A percentile compares a stretch with the other conserved stretches of the same genome.
phyloP scores from a whole-genome alignment of 2,329 filamentous ascomycete species.

The Colletotrichum karsti region DNA sequence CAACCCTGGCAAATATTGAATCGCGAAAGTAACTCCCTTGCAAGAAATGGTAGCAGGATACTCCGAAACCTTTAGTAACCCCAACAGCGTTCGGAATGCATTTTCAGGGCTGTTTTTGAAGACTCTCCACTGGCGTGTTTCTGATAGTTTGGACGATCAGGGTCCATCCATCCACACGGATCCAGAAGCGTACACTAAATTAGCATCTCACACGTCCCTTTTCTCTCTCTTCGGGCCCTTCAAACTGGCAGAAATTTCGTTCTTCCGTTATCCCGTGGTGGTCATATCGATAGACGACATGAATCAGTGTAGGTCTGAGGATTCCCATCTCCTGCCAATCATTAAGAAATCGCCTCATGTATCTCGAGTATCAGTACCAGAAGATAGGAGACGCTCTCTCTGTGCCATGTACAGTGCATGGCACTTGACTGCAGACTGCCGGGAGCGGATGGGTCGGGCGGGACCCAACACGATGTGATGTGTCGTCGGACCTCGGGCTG shows the following conservation, averaged over 20 bases:
- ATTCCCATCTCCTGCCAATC: neutral
- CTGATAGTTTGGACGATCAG: constrained; percentile 20
- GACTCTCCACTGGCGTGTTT: constrained; percentile 28
- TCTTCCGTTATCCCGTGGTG: neutral
- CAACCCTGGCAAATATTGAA: neutral
- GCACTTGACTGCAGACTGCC: neutral
- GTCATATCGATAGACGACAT: neutral
- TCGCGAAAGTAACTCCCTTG: neutral
- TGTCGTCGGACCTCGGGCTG: neutral
- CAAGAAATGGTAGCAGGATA: neutral
- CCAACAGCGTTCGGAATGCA: neutral
- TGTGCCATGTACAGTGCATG: neutral
- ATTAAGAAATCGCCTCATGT: neutral
- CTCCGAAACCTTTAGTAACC: neutral
- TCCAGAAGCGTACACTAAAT: neutral
- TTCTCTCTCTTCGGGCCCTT: too few relatives aligned
- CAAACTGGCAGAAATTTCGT: neutral
- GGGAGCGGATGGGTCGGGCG: neutral
- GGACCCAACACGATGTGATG: neutral
- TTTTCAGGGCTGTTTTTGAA: neutral
- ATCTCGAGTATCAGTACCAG: neutral
- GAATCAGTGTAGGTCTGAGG: constrained; percentile 3
- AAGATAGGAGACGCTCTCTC: neutral
- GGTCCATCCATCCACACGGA: constrained; percentile 30
- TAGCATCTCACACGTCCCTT: neutral